Evolutionary conservation across 352 stramenopile genomes (phyloP), one percentile per base, ranked within the genome.

Genomic region (Globisporangium carolinianum): DNA sequence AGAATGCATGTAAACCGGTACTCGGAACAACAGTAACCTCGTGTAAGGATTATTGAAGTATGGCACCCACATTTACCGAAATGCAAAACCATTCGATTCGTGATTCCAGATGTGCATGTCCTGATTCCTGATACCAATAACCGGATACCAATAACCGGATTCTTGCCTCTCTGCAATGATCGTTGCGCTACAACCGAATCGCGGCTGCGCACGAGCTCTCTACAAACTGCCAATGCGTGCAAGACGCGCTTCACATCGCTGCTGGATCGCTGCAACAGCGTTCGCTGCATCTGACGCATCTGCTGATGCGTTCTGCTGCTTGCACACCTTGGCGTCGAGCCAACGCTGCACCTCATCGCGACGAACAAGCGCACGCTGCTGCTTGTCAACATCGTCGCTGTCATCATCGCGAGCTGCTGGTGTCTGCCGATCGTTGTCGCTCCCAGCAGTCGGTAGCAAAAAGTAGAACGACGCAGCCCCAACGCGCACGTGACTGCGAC

Each of bases 391-490:
- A 38, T 3, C 42, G 5, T 18, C 8, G 24, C 24, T 24, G 24
- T 24, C 24, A 24, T 24, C 24, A 24, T 24, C 24, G 24, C 24
- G 24, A 11, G 32, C 41, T 41, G 37, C 6, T 43, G 39, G 2
- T 12, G n/a, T n/a, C 41, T 57, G 18, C 4, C 53, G 32, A 15
- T 35, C 53, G 10, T 66, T 60, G 6, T 61, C n/a, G 47, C 15
- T 5, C 15, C 9, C 17, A 3, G 18, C 15, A 11, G 1, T 83
- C 14, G 85, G 85, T 11, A 95, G 68, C 60, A 95, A 54, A 43
- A 95, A 93, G 62, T 86, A 87, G 54, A 87, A 86, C 15, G 78
- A 66, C 47, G 65, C 75, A 0, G 81, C 68, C n/a, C 83, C 85
- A 46, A 95, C 75, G 52, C 87, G 77, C 41, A 95, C 66, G 17